Base-by-base conservation (phyloP, 1,284 basidiomycete genomes). In the Malassezia equina region DNA sequence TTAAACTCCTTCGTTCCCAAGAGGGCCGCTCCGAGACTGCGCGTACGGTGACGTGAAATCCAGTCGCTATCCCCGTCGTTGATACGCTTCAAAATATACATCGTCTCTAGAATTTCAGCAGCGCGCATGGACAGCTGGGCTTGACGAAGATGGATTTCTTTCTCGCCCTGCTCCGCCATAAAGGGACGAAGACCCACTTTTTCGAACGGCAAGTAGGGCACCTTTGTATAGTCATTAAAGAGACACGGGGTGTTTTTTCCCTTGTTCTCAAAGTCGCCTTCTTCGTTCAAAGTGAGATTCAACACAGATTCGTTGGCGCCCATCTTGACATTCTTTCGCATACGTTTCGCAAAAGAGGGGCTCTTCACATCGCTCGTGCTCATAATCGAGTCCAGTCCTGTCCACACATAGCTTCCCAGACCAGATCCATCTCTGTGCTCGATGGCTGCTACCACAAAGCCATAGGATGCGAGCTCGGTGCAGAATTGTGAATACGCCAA, bases 381-480 rank as follows among this genome's bases (percentile, higher is more conserved):
- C 11, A 50, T 19, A 19, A 55, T 17, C 7, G 25, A 40, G 28
- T 47, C 44, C 0, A 47, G 34, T 4, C 50, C 47, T 3, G 49
- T 34, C 55, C 55, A 57, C 19, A 78, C 71, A 21, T 69, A 75
- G 8, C 75, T 76, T 34, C 74, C 75, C 6, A 79, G 76, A 24
- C 76, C 76, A 0, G 78, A 78, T 1, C 79, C 78, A 47, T 80
- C 79, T 12, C 78, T 71, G 53, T 79, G 79, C 58, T 80, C 80
- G n/a, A 80, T 74, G 2, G 76, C 78, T 11, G 73, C 77, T 2
- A 80, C 79, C 51, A 69, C 49, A 51, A 68, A 58, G 5, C 66
- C 67, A n/a, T 65, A 47, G 2, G 58, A 62, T 1, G 67, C 67
- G 0, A 70, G 56, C 48, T 70, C 67, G 8, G 63, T 60, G 39